Percentiles rank a stretch among this genome's conserved stretches.
These are phyloP conservation scores for Arthrobotrys megalospora DNA, from an alignment of 2,329 filamentous ascomycete genomes.

Conservation along the genomic window DNA sequence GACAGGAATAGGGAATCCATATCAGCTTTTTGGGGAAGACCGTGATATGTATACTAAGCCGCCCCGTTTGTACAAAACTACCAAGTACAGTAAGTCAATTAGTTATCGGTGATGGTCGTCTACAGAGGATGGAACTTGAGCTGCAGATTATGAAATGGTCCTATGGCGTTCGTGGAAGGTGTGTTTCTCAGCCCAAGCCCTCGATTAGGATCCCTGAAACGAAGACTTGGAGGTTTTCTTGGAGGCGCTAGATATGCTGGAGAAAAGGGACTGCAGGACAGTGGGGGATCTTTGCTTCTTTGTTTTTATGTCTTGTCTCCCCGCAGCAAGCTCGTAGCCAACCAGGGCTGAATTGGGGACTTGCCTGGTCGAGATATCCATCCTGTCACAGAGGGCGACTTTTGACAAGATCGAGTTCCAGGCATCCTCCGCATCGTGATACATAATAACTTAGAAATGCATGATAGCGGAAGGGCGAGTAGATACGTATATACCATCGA, in stretches of 20 bases:
- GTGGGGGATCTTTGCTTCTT: conserved; percentile 9
- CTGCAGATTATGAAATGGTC: conserved; percentile 24
- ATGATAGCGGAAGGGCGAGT: background rate
- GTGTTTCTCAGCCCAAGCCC: conserved; percentile 44
- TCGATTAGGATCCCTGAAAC: conserved; percentile 58
- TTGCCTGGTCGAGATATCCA: conserved; percentile 8
- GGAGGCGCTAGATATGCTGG: background rate
- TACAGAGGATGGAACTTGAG: conserved; percentile 11
- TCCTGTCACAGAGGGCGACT: background rate
- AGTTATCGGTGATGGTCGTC: conserved; percentile 4
- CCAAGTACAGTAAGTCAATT: background rate
- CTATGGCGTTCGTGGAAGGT: conserved; percentile 38
- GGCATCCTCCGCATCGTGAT: conserved; percentile 10
- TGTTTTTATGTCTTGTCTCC: conserved; percentile 15
- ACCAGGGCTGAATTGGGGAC: background rate
- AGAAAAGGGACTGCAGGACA: background rate
- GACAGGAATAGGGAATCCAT: conserved; percentile 12
- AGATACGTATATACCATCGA: background rate
- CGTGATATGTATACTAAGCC: conserved; percentile 1
- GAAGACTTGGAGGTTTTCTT: conserved; percentile 21
- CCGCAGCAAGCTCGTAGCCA: background rate
- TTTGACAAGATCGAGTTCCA: conserved; percentile 17
- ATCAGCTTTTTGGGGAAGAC: background rate
- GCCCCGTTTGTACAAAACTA: background rate
- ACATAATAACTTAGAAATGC: background rate